Percentiles rank a stretch among this genome's conserved stretches.
Conservation (phyloP, 2,329 filamentous ascomycete genomes). For the Fusarium redolens region DNA sequence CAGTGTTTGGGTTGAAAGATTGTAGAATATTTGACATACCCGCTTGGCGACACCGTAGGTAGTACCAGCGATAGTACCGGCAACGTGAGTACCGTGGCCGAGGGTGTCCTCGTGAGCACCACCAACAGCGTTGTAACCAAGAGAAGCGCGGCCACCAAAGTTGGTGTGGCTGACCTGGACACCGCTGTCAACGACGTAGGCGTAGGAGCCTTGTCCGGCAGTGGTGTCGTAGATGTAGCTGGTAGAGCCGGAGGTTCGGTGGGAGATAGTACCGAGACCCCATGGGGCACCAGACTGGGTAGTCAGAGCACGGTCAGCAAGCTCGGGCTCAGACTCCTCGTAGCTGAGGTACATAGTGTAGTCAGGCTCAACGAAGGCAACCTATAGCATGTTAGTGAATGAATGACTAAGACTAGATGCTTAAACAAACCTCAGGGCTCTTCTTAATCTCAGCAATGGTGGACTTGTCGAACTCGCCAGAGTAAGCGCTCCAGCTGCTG, state of each 20-base stretch:
- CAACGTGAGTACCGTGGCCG: constrained; percentile 58
- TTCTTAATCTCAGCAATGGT: constrained; percentile 55
- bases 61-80: constrained; percentile 52
- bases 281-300: constrained; percentile 39
- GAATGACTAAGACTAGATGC: background rate
- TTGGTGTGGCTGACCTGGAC: constrained; percentile 64
- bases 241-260: constrained; percentile 37
- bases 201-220: constrained; percentile 63
- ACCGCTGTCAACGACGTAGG: constrained; percentile 72
- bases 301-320: constrained; percentile 39
- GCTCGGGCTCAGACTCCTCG: constrained; percentile 24
- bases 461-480: constrained; percentile 55
- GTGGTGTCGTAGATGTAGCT: constrained; percentile 62
- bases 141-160: constrained; percentile 60
- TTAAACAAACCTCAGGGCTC: constrained; percentile 53
- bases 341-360: constrained; percentile 35
- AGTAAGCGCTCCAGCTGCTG: constrained; percentile 53
- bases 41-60: constrained; percentile 60
- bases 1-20: background rate
- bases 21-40: constrained; percentile 9
- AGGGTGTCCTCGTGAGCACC: constrained; percentile 49
- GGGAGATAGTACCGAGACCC: constrained; percentile 45
- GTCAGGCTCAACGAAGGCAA: constrained; percentile 42
- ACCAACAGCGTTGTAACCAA: constrained; percentile 52
- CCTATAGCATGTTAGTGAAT: constrained; percentile 19